A percentile compares a stretch with the other conserved stretches of the same genome.
Evolutionary conservation across 2,329 filamentous ascomycete genomes (phyloP).

Genomic region (Phoma sp.): DNA sequence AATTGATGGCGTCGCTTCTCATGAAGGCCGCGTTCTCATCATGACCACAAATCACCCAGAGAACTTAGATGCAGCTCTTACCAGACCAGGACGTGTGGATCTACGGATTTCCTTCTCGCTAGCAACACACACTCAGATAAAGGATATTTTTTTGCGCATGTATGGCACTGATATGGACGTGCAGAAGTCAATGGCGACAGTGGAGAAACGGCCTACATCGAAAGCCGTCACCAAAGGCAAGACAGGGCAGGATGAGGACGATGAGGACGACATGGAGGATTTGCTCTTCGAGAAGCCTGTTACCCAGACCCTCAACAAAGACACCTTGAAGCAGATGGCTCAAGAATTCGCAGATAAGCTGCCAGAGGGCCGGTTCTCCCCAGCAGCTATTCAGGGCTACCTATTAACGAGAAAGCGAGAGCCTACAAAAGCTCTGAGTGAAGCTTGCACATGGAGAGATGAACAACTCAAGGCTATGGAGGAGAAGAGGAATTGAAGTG

Average conservation of each 20-base stretch:
- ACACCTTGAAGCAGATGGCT: conserved; percentile 52
- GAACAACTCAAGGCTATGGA: conserved; percentile 1
- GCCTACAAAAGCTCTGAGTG: conserved; percentile 54
- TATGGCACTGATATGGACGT: conserved; percentile 31
- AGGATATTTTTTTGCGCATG: conserved; percentile 54
- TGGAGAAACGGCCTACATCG: neutral
- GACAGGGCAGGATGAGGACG: neutral
- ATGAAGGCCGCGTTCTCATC: conserved; percentile 79
- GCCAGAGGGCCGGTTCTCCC: conserved; percentile 58
- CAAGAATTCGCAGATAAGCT: conserved; percentile 55
- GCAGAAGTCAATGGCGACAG: neutral
- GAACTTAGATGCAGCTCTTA: conserved; percentile 74
- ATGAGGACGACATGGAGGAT: conserved; percentile 13
- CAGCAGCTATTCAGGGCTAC: conserved; percentile 62
- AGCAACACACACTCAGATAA: conserved; percentile 51
- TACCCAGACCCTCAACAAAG: conserved; percentile 23
- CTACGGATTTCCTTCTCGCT: conserved; percentile 68
- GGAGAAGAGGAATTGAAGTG: neutral
- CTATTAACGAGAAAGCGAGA: conserved; percentile 60
- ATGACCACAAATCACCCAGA: conserved; percentile 84
- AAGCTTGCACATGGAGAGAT: conserved; percentile 53
- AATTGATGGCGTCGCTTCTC: conserved; percentile 81
- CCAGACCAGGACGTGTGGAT: conserved; percentile 76
- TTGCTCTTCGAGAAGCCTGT: conserved; percentile 16
- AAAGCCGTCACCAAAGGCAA: neutral